These are phyloP conservation scores for Neurospora sublineolata DNA, from an alignment of 495 filamentous ascomycete genomes.

Conservation along the genomic window DNA sequence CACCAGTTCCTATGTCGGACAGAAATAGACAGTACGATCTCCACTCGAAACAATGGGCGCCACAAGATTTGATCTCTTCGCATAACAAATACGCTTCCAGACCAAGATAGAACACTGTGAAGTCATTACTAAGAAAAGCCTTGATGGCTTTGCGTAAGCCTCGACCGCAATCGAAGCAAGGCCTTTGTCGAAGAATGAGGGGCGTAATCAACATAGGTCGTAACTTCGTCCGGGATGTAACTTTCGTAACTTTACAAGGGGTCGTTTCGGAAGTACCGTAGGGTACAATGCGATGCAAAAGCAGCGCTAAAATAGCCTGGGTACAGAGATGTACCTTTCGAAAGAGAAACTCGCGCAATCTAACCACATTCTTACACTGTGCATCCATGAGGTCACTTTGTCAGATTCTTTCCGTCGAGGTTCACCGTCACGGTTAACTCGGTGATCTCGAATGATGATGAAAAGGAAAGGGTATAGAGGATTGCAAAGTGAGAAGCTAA, in stretches of 20 bases:
- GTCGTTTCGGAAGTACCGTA: neutral
- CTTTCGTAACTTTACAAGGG: neutral
- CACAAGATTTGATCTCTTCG: neutral
- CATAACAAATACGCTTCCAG: neutral
- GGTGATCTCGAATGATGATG: neutral
- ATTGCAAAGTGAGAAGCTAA: neutral
- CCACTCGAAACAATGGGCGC: neutral
- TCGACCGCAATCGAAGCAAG: neutral
- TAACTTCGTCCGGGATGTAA: neutral
- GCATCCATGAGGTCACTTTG: slow-evolving; percentile 11
- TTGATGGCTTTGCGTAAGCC: neutral
- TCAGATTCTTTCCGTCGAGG: neutral
- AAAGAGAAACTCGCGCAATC: neutral
- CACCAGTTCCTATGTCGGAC: neutral
- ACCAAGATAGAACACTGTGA: neutral
- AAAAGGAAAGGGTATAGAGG: neutral
- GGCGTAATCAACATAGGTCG: neutral
- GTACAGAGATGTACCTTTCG: neutral
- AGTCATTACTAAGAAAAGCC: neutral
- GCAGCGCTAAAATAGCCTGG: neutral
- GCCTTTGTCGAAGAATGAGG: neutral
- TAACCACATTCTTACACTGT: slow-evolving; percentile 6
- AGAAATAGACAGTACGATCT: neutral
- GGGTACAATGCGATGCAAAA: neutral
- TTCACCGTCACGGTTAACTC: neutral